Evolutionary conservation across 805 yeast species (phyloP).

Genomic region (Kazachstania psychrophila): DNA sequence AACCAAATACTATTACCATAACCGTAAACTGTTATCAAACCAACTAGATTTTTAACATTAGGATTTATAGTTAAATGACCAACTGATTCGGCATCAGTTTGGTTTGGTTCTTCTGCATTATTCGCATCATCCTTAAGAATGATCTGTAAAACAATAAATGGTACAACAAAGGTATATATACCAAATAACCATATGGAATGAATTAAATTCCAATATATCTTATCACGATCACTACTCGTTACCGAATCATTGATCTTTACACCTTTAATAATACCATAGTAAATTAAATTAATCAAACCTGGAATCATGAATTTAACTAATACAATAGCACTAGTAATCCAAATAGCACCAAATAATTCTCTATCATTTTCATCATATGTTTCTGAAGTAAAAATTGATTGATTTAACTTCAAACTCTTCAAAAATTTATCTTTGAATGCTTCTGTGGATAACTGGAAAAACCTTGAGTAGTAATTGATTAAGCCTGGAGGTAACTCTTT

Average conservation of each 20-base stretch:
- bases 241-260: constrained; percentile 17
- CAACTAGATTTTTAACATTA: constrained; percentile 16
- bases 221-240: constrained; percentile 41
- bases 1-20: constrained; percentile 79
- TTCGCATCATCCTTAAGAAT: constrained; percentile 35
- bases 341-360: constrained; percentile 81
- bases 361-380: constrained; percentile 25
- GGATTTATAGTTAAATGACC: background rate
- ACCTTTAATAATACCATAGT: constrained; percentile 41
- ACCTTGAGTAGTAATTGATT: constrained; percentile 20
- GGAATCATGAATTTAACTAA: constrained; percentile 57
- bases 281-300: constrained; percentile 57
- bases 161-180: constrained; percentile 65
- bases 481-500: constrained; percentile 17
- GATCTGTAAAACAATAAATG: constrained; percentile 42
- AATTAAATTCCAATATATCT: constrained; percentile 52
- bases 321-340: constrained; percentile 82
- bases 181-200: constrained; percentile 63
- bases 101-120: constrained; percentile 4
- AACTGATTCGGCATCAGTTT: constrained; percentile 32
- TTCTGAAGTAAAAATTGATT: constrained; percentile 26
- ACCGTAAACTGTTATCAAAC: constrained; percentile 68
- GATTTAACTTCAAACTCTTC: constrained; percentile 8
- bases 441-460: constrained; percentile 14
- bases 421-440: constrained; percentile 10